These are phyloP conservation scores for Tulasnella sp. DNA, from an alignment of 768 basidiomycete species.

Conservation along the genomic window DNA sequence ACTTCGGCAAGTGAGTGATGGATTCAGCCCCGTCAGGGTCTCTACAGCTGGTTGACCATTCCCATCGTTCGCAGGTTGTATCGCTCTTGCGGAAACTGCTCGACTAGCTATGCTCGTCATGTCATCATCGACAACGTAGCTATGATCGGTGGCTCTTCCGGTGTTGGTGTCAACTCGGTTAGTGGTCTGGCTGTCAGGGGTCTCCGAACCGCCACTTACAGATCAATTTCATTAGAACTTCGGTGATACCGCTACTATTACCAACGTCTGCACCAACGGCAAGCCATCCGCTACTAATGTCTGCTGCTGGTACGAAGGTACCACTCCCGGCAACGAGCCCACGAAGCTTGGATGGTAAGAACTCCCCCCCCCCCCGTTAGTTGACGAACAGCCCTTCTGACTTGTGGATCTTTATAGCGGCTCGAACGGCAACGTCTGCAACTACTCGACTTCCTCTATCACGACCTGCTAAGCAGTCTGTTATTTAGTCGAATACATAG, in stretches of 20 bases:
- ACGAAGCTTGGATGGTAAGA: conserved; percentile 16
- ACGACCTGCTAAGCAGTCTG: conserved; percentile 21
- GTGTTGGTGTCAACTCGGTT: conserved; percentile 32
- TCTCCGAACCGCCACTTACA: neutral
- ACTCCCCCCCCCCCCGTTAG: no score
- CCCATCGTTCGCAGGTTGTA: conserved; percentile 15
- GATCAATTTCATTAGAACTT: conserved; percentile 3
- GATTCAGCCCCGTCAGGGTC: neutral
- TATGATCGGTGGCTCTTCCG: conserved; percentile 20
- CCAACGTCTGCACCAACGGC: conserved; percentile 22
- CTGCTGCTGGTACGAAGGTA: conserved; percentile 22
- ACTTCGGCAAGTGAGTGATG: conserved; percentile 22
- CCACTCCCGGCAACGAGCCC: neutral
- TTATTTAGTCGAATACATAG: neutral
- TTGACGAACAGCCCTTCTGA: neutral
- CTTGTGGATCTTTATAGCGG: neutral
- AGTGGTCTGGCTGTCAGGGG: neutral
- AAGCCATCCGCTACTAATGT: conserved; percentile 4
- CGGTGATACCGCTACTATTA: conserved; percentile 20
- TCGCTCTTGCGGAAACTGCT: conserved; percentile 35
- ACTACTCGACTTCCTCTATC: conserved; percentile 14
- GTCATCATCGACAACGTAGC: conserved; percentile 32
- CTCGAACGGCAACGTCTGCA: conserved; percentile 7
- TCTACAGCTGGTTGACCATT: neutral
- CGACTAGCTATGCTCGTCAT: conserved; percentile 23